Conservation (phyloP, 352 stramenopile genomes). For the Phytophthora idaei region DNA sequence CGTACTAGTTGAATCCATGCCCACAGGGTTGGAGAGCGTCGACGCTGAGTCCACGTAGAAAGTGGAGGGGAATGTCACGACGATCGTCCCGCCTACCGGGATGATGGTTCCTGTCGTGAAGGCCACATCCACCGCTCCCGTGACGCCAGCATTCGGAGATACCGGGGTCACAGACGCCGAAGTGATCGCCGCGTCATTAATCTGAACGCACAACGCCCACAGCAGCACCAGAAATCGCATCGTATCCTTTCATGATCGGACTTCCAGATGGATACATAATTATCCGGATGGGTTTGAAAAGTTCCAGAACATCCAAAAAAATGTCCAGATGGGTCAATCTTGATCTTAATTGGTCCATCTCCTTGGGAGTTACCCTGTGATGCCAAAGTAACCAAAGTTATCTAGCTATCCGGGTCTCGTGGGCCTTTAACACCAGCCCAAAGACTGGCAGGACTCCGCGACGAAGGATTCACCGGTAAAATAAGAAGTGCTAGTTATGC, state of each 20-base stretch:
- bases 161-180: constrained; percentile 35
- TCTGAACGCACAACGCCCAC: constrained; percentile 1
- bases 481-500: too few relatives aligned
- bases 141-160: constrained; percentile 39
- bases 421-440: too few relatives aligned
- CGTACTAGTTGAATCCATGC: constrained; percentile 37
- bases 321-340: too few relatives aligned
- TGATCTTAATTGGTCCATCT: too few relatives aligned
- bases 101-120: constrained; percentile 44
- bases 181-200: constrained; percentile 39
- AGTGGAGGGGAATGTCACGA: constrained; percentile 52
- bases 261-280: not conserved
- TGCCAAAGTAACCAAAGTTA: too few relatives aligned
- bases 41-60: constrained; percentile 51
- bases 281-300: not conserved
- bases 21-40: constrained; percentile 21
- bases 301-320: too few relatives aligned
- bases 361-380: too few relatives aligned
- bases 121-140: constrained; percentile 32
- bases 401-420: too few relatives aligned
- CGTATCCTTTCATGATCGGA: constrained; percentile 20
- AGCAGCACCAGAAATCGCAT: constrained; percentile 9
- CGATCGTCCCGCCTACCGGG: constrained; percentile 51
- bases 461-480: too few relatives aligned
- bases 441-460: too few relatives aligned